Evolutionary conservation across 2,329 filamentous ascomycete genomes (phyloP).

Genomic region (Penicillium glabrum): DNA sequence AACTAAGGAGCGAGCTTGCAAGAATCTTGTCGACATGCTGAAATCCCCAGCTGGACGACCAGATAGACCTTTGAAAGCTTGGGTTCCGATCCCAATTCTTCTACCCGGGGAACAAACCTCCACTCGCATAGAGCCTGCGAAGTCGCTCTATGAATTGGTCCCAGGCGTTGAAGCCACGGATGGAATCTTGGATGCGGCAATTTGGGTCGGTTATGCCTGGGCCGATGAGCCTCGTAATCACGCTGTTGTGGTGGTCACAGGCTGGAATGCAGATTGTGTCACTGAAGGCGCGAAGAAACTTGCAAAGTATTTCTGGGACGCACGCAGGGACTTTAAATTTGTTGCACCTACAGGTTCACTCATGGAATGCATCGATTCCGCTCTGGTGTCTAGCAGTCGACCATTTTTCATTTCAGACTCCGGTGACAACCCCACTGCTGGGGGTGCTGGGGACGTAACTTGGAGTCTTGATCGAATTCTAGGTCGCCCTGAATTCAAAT

Average conservation of each 20-base stretch:
- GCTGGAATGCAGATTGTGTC: constrained; percentile 48
- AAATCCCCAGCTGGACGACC: neutral
- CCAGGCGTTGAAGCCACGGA: constrained; percentile 43
- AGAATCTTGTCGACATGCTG: constrained; percentile 48
- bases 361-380: constrained; percentile 48
- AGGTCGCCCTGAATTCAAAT: constrained; percentile 46
- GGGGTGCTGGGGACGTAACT: constrained; percentile 55
- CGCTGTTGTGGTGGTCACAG: constrained; percentile 52
- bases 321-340: constrained; percentile 50
- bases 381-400: constrained; percentile 39
- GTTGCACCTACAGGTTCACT: constrained; percentile 53
- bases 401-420: constrained; percentile 59
- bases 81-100: constrained; percentile 54
- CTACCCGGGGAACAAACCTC: constrained; percentile 58
- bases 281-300: constrained; percentile 45
- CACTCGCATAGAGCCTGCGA: constrained; percentile 54
- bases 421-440: constrained; percentile 57
- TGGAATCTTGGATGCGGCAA: constrained; percentile 52
- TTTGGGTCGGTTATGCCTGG: constrained; percentile 60
- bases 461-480: constrained; percentile 52
- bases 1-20: constrained; percentile 54
- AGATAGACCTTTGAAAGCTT: constrained; percentile 51
- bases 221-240: constrained; percentile 56
- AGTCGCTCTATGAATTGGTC: constrained; percentile 52
- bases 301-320: constrained; percentile 51